Base-by-base conservation (phyloP, 1,284 basidiomycete genomes). In the Ganoderma sinense region DNA sequence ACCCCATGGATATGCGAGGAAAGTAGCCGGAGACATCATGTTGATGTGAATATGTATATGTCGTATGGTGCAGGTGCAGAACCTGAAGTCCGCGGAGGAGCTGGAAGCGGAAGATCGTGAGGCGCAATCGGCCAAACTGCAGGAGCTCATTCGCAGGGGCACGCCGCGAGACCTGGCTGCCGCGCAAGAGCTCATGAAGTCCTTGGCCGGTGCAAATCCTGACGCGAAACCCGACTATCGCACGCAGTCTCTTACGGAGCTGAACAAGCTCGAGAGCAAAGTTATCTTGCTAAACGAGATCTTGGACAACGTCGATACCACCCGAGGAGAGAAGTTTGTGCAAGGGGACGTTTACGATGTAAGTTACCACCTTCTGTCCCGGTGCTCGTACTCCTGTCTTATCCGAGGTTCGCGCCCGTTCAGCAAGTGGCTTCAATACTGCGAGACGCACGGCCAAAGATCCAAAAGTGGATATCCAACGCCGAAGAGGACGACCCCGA, bases 381-480 rank as follows among this genome's bases (percentile, higher is more conserved):
- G 59, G 20, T 29, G 20, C 59, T 40, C 16, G 20, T 64, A 33
- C 51, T 33, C 31, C 40, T 26, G 23, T 36, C 41, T 51, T 4
- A 43, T 20, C 68, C 62, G 36, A 61, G 16, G 36, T 41, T 60
- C 60, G 39, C 74, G 26, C 29, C 67, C 48, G 16, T 59, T 33
- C 77, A 95, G 92, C 97, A 99, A 92, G 96, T 99, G 10, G 94
- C 97, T 0, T 83, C 88, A 0, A 92, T 98, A 62, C 89, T 98
- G 55, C 86, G 86, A 36, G 89, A 89, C 62, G 97, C 97, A 2
- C 89, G 97, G 68, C 98, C 98, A 0, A 97, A 95, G 81, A 90
- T 99, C 63, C 98, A 99, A 80, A 97, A 97, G 76, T 99, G 97
- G 97, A 95, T 99, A 72, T 94, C 93, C n/a, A 95, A 99, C 75